Conservation (phyloP, 73 alveolate species). For the Effrenium voratum region DNA sequence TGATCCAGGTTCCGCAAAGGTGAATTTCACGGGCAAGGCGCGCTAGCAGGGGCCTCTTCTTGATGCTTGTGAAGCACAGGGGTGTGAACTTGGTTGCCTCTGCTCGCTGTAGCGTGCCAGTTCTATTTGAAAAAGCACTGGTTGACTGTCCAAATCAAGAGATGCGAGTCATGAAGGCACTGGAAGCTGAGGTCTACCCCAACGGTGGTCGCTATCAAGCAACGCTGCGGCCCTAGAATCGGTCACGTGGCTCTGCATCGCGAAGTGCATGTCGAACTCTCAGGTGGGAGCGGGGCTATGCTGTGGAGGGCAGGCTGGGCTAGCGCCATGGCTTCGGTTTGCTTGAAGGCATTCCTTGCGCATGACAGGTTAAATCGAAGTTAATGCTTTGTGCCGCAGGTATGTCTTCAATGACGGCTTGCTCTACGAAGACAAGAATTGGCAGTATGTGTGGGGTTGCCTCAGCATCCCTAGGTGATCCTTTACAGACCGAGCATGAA, state of each 20-base stretch:
- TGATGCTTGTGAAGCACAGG: too few relatives aligned
- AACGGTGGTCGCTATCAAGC: constrained; percentile 93
- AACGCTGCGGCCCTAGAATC: not conserved
- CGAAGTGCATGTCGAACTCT: not conserved
- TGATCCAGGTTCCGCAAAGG: constrained; percentile 82
- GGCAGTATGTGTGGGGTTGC: constrained; percentile 91
- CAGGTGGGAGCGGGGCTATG: constrained; percentile 94
- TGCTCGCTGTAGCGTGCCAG: too few relatives aligned
- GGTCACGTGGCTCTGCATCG: not conserved
- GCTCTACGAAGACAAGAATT: constrained; percentile 82
- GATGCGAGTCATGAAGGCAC: not conserved
- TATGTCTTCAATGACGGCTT: constrained; percentile 88
- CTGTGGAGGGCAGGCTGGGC: constrained; percentile 90
- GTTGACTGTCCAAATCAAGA: too few relatives aligned
- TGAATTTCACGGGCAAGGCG: constrained; percentile 91
- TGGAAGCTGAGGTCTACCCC: constrained; percentile 60
- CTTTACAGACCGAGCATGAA: too few relatives aligned
- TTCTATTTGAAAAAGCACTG: too few relatives aligned
- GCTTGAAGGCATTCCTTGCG: not conserved
- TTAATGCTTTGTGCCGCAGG: not conserved
- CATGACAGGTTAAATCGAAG: not conserved
- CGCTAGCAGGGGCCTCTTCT: constrained; percentile 20
- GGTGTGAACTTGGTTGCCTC: too few relatives aligned
- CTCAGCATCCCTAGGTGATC: too few relatives aligned
- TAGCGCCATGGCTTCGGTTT: too few relatives aligned